phyloP scores from a whole-genome alignment of 768 basidiomycete genomes.

The Boletus fagicola region DNA sequence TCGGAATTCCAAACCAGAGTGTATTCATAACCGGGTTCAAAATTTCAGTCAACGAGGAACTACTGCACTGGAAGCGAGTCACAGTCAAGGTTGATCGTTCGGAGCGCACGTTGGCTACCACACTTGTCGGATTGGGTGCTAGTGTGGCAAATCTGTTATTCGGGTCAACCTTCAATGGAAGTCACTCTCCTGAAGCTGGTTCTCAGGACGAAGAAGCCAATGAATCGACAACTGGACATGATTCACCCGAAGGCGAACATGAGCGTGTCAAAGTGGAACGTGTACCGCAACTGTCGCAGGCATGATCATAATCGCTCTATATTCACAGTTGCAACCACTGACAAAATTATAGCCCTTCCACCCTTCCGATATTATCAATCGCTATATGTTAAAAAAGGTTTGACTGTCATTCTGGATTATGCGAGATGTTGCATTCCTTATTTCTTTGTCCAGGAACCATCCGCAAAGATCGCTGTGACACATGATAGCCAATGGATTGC shows the following conservation, averaged over 20 bases:
- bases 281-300: background rate
- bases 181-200: background rate
- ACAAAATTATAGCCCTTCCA: background rate
- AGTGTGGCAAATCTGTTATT: background rate
- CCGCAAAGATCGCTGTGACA: background rate
- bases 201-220: background rate
- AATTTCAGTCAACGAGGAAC: background rate
- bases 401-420: background rate
- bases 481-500: background rate
- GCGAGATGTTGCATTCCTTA: background rate
- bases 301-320: background rate
- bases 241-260: background rate
- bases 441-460: background rate
- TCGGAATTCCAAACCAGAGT: conserved; percentile 7
- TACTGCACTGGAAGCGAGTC: background rate
- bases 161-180: background rate
- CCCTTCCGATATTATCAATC: background rate
- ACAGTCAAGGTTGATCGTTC: background rate
- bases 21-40: conserved; percentile 19
- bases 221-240: background rate
- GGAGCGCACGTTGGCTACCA: background rate
- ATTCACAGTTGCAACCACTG: background rate
- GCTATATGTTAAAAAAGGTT: background rate
- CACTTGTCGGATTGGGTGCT: background rate
- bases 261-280: background rate